Evolutionary conservation across 164 flowering plant genomes (phyloP).

Genomic region (Vitis riparia): DNA sequence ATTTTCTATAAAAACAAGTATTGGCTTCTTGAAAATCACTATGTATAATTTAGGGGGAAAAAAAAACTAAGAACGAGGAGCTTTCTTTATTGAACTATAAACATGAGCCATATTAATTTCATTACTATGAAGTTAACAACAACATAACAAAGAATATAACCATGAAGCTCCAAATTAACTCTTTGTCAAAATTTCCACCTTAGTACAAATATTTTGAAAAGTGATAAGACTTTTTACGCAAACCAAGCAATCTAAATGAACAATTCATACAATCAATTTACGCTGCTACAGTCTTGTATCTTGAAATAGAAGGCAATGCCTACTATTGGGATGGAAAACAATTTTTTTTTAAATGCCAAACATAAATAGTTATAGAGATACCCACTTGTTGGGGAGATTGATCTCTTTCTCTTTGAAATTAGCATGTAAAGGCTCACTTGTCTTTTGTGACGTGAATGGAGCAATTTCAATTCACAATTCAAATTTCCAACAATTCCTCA

Average conservation of each 20-base stretch:
- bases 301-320: not conserved
- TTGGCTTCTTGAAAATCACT: no score
- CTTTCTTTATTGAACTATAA: not conserved
- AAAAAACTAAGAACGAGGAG: no score
- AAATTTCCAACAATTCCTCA: conserved; percentile 6
- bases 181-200: conserved; percentile 54
- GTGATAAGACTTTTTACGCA: conserved; percentile 47
- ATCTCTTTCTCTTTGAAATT: conserved; percentile 22
- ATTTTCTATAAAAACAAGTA: no score
- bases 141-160: not conserved
- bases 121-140: no score
- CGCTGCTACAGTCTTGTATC: conserved; percentile 39
- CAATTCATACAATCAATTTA: conserved; percentile 49
- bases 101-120: not conserved
- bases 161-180: conserved; percentile 33
- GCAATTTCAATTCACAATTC: conserved; percentile 20
- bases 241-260: conserved; percentile 59
- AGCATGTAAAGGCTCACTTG: conserved; percentile 24
- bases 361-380: conserved; percentile 1
- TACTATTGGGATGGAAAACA: not conserved
- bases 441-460: conserved; percentile 49
- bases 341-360: not conserved
- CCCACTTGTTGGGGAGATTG: conserved; percentile 47
- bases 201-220: conserved; percentile 50
- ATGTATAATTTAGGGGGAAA: no score